These are phyloP conservation scores for Prinsepia uniflora DNA, from an alignment of 306 rosid species.

Conservation along the genomic window DNA sequence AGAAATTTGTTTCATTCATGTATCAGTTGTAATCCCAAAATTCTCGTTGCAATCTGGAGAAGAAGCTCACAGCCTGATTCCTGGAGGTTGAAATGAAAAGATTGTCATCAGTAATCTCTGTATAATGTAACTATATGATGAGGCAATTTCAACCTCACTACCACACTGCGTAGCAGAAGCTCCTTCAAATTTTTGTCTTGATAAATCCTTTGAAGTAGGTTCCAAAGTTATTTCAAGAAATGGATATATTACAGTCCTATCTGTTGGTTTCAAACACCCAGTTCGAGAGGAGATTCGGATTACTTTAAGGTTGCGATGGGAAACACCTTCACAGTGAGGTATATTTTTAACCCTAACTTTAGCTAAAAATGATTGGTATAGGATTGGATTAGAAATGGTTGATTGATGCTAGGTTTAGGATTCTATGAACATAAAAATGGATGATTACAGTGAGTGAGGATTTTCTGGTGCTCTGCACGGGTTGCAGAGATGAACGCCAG, in stretches of 20 bases:
- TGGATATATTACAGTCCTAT: conserved; percentile 29
- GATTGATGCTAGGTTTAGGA: no score
- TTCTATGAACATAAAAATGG: no score
- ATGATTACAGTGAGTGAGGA: no score
- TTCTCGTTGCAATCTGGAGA: conserved; percentile 68
- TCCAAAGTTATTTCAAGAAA: conserved; percentile 47
- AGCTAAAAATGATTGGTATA: no score
- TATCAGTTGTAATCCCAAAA: conserved; percentile 77
- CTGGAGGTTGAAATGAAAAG: conserved; percentile 79
- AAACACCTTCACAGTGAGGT: no score
- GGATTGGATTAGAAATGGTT: no score
- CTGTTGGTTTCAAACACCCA: no score
- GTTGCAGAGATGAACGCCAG: no score
- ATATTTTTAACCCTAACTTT: no score
- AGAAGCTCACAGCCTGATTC: conserved; percentile 59
- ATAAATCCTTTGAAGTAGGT: conserved; percentile 17
- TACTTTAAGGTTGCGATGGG: no score
- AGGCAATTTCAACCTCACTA: conserved; percentile 19
- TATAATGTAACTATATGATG: conserved; percentile 37
- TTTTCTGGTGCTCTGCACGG: no score
- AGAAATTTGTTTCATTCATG: conserved; percentile 75
- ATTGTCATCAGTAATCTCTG: conserved; percentile 72
- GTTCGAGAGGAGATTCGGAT: no score
- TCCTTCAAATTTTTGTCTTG: conserved; percentile 2
- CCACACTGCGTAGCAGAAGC: conserved; percentile 22